Percentiles rank a stretch among this genome's conserved stretches.
phyloP scores from a whole-genome alignment of 176 grass and related monocot species.

The Ensete glaucum region DNA sequence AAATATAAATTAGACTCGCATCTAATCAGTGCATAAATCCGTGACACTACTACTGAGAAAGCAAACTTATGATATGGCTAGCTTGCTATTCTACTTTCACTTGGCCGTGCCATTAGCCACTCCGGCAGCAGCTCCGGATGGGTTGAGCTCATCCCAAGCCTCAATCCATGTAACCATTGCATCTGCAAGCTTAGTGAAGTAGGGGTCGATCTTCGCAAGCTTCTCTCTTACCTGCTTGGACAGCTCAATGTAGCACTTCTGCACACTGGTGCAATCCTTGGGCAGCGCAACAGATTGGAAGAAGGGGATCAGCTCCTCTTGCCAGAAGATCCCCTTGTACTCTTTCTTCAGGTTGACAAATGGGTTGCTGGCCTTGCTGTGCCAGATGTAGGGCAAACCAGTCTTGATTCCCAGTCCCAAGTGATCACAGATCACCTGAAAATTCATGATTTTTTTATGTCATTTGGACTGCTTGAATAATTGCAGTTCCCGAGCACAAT shows the following conservation, averaged over 20 bases:
- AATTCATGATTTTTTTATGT: no score
- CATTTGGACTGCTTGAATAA: no score
- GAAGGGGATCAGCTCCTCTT: constrained; percentile 17
- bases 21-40: no score
- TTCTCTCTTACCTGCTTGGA: constrained; percentile 6
- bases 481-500: no score
- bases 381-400: constrained; percentile 18
- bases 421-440: constrained; percentile 5
- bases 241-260: constrained; percentile 13
- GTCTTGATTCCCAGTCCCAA: constrained; percentile 11
- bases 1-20: no score
- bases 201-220: constrained; percentile 5
- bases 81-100: no score
- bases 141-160: no score
- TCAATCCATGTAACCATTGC: no score
- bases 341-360: constrained; percentile 15
- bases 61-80: no score
- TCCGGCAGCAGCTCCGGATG: not conserved
- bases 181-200: constrained; percentile 10
- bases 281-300: constrained; percentile 9
- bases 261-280: constrained; percentile 8
- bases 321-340: constrained; percentile 9
- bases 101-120: no score
- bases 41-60: no score
- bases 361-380: constrained; percentile 17